Evolutionary conservation across 805 yeast species (phyloP).

Genomic region (Yamadazyma tumulicola): DNA sequence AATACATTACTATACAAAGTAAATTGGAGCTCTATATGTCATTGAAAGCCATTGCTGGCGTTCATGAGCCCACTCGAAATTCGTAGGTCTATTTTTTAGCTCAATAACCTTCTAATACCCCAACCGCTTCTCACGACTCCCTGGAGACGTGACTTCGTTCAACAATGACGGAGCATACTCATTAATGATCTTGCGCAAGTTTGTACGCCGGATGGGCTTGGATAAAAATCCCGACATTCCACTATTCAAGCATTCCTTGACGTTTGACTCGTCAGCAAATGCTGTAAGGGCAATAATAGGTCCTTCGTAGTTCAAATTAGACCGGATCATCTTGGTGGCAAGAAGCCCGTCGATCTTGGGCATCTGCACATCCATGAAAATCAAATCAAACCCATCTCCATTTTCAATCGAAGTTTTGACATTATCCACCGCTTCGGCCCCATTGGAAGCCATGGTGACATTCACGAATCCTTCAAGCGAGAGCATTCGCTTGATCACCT

Average conservation of each 20-base stretch:
- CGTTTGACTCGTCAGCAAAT: constrained; percentile 89
- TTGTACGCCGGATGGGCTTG: constrained; percentile 77
- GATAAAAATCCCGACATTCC: constrained; percentile 93
- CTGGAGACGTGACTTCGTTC: constrained; percentile 34
- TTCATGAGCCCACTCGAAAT: too few relatives aligned
- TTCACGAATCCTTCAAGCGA: constrained; percentile 73
- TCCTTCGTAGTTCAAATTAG: constrained; percentile 52
- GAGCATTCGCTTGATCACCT: constrained; percentile 87
- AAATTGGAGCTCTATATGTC: too few relatives aligned
- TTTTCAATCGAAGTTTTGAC: constrained; percentile 47
- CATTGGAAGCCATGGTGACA: constrained; percentile 82
- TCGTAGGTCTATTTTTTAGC: too few relatives aligned
- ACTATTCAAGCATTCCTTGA: constrained; percentile 76
- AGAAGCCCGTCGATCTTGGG: constrained; percentile 86
- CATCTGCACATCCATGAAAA: constrained; percentile 98
- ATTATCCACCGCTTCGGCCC: constrained; percentile 77
- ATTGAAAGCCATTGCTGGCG: too few relatives aligned
- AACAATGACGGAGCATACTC: constrained; percentile 42
- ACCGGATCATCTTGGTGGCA: constrained; percentile 74
- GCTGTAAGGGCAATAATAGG: constrained; percentile 96
- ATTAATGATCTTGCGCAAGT: constrained; percentile 54
- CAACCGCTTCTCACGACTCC: constrained; percentile 27
- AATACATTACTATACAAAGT: not conserved
- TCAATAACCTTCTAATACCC: constrained; percentile 17
- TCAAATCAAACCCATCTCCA: constrained; percentile 55